Percentiles rank a stretch among this genome's conserved stretches.
Evolutionary conservation across 129 eudicot genomes (phyloP).

Genomic region (Helianthus tuberosus): DNA sequence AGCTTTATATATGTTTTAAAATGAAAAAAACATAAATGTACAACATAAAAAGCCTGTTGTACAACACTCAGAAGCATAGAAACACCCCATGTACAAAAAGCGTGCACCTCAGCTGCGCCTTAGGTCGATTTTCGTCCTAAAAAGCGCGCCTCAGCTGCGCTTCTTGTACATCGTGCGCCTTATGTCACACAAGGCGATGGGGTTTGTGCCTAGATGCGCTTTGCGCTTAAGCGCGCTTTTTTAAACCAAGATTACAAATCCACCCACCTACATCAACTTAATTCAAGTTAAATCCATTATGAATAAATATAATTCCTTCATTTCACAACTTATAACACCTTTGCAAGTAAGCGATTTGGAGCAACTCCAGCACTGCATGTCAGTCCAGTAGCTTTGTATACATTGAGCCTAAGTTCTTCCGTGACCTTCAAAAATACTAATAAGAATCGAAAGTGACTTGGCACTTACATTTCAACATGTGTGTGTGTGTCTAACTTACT

Average conservation of each 20-base stretch:
- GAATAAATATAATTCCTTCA: conserved; percentile 1
- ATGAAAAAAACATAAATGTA: no score
- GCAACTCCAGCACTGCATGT: conserved; percentile 99
- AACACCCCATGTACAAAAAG: no score
- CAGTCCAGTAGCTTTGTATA: conserved; percentile 81
- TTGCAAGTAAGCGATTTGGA: conserved; percentile 95
- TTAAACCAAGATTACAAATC: neutral
- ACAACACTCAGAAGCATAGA: no score
- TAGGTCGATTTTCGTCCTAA: no score
- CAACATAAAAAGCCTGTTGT: no score
- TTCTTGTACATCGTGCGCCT: no score
- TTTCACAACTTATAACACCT: conserved; percentile 50
- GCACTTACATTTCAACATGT: conserved; percentile 9
- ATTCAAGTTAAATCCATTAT: neutral
- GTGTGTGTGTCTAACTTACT: conserved; percentile 49
- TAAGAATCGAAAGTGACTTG: conserved; percentile 5
- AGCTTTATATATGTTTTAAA: no score
- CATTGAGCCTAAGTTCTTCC: conserved; percentile 77
- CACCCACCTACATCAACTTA: conserved; percentile 4
- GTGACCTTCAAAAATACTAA: conserved; percentile 55
- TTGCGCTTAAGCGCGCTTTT: no score
- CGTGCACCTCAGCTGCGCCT: no score
- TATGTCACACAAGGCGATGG: no score
- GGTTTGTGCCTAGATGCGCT: no score
- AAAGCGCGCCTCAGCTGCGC: no score